Percentiles rank a stretch among this genome's conserved stretches.
Evolutionary conservation across 371 early-diverging fungal species (phyloP).

Genomic region (Mucor piriformis): DNA sequence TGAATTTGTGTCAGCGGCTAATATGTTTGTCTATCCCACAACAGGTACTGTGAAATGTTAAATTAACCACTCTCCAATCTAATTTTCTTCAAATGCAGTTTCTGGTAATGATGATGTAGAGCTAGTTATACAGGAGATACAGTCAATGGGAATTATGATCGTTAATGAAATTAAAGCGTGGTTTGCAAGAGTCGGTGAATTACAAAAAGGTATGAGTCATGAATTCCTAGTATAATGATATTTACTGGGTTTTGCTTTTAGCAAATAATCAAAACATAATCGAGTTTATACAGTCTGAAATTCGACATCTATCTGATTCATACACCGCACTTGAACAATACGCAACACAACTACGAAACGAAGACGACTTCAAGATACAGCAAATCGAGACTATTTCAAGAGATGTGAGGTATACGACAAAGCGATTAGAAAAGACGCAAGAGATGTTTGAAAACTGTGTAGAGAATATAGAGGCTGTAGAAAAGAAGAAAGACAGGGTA

Average conservation of each 20-base stretch:
- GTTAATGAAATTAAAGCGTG: not conserved
- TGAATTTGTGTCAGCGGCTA: constrained; percentile 2
- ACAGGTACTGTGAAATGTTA: no score
- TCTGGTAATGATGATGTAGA: not conserved
- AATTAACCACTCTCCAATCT: no score
- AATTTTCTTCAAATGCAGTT: no score
- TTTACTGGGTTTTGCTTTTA: no score
- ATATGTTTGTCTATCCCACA: no score
- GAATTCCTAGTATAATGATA: no score
- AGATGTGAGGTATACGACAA: not conserved
- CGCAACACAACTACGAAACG: not conserved
- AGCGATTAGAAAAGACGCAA: not conserved
- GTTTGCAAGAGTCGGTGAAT: not conserved
- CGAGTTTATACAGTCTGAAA: not conserved
- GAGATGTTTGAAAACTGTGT: not conserved
- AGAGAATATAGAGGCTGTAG: not conserved
- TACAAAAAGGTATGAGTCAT: not conserved
- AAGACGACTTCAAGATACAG: not conserved
- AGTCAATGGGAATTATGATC: not conserved
- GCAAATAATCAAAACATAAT: not conserved
- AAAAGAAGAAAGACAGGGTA: not conserved
- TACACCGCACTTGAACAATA: not conserved
- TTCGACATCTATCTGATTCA: not conserved
- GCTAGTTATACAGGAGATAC: not conserved
- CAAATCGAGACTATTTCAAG: not conserved